A percentile compares a stretch with the other conserved stretches of the same genome.
Conservation (phyloP, 2,329 filamentous ascomycete species). For the Colletotrichum trifolii region DNA sequence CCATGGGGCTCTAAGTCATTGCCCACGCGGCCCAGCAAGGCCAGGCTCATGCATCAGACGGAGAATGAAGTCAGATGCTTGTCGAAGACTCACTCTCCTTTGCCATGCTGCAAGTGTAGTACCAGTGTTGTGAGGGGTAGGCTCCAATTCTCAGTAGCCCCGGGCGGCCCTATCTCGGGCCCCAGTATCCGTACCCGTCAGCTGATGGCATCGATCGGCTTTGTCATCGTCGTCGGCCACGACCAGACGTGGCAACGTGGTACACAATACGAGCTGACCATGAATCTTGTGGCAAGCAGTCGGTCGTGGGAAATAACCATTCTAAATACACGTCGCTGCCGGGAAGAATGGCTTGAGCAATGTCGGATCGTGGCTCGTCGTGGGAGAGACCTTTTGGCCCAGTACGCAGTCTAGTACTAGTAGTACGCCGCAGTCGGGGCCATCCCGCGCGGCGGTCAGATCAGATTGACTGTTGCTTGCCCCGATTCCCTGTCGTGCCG, state of each 20-base stretch:
- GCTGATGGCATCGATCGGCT: constrained; percentile 10
- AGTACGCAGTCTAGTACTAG: constrained; percentile 2
- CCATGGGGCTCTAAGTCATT: neutral
- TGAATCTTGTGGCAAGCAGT: neutral
- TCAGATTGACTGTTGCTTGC: constrained; percentile 15
- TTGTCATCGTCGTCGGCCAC: neutral
- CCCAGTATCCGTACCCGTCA: constrained; percentile 1
- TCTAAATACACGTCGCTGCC: constrained; percentile 1
- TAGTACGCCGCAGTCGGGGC: neutral
- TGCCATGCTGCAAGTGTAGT: neutral
- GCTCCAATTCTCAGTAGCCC: neutral
- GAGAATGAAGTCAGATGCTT: constrained; percentile 5
- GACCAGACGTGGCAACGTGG: neutral
- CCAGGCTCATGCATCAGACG: neutral
- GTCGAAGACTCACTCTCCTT: neutral
- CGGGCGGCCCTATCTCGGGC: constrained; percentile 4
- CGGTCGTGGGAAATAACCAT: neutral
- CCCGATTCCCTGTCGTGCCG: constrained; percentile 4
- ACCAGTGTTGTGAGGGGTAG: neutral
- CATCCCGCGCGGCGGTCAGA: constrained; percentile 10
- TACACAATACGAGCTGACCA: neutral
- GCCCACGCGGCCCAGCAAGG: neutral
- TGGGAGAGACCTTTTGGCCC: constrained; percentile 4
- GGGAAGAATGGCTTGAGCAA: constrained; percentile 1
- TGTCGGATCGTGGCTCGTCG: constrained; percentile 14